phyloP scores from a whole-genome alignment of 2,329 filamentous ascomycete species.

The Pseudonectria buxi region DNA sequence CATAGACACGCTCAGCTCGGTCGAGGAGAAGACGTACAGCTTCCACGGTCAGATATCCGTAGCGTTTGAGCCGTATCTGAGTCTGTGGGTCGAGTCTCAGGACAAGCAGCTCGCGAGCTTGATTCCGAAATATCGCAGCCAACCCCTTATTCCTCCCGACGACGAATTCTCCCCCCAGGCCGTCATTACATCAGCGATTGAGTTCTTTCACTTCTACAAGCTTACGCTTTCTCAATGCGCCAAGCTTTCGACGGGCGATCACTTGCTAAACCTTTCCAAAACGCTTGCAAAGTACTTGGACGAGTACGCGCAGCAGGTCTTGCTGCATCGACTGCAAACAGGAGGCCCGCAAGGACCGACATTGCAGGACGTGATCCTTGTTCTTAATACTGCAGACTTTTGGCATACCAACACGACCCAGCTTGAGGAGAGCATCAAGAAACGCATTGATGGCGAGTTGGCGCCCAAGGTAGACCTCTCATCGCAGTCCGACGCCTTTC shows the following conservation, averaged over 20 bases:
- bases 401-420: conserved; percentile 92
- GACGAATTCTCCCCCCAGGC: conserved; percentile 89
- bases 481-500: conserved; percentile 88
- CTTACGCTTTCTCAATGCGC: conserved; percentile 89
- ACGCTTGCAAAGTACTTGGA: conserved; percentile 91
- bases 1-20: conserved; percentile 80
- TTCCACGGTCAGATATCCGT: conserved; percentile 92
- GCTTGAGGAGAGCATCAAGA: conserved; percentile 89
- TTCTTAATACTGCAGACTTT: conserved; percentile 95
- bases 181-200: conserved; percentile 88
- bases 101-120: conserved; percentile 78
- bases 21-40: conserved; percentile 65
- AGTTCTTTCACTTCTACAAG: conserved; percentile 96
- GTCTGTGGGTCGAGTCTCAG: conserved; percentile 94
- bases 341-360: conserved; percentile 47
- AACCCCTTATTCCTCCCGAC: conserved; percentile 71
- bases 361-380: conserved; percentile 72
- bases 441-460: conserved; percentile 75
- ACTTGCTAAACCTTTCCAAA: conserved; percentile 75
- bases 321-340: conserved; percentile 62
- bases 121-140: conserved; percentile 80
- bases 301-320: conserved; percentile 87
- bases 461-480: conserved; percentile 76
- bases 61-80: conserved; percentile 94
- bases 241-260: conserved; percentile 86